These are phyloP conservation scores for Hymenoscyphus salicellus DNA, from an alignment of 2,329 filamentous ascomycete species.

Conservation along the genomic window DNA sequence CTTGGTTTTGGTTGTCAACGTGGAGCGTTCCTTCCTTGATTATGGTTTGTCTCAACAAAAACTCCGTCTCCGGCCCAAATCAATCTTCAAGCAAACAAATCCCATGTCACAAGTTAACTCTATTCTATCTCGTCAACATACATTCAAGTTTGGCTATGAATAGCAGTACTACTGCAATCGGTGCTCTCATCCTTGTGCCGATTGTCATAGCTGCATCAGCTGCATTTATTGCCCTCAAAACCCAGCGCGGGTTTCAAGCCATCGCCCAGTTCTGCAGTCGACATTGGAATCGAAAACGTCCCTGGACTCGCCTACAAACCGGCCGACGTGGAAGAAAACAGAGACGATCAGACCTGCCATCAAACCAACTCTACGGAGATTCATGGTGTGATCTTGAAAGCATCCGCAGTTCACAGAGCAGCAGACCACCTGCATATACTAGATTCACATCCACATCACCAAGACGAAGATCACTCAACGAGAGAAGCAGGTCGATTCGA, in stretches of 20 bases:
- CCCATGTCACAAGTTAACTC: conserved; percentile 7
- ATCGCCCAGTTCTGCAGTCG: conserved; percentile 22
- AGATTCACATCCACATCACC: conserved; percentile 26
- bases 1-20: not conserved
- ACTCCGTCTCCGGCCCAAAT: not conserved
- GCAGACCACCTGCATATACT: conserved; percentile 24
- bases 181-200: conserved; percentile 46
- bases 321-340: conserved; percentile 32
- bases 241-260: conserved; percentile 25
- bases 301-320: conserved; percentile 29
- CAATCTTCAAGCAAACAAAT: not conserved
- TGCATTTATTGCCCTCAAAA: conserved; percentile 35
- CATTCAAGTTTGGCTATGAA: conserved; percentile 37
- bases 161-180: conserved; percentile 40
- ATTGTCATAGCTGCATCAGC: conserved; percentile 41
- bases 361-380: conserved; percentile 37
- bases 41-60: not conserved
- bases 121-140: conserved; percentile 28
- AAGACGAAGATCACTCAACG: conserved; percentile 7
- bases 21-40: not conserved
- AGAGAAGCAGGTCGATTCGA: conserved; percentile 2
- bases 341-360: conserved; percentile 36
- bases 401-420: conserved; percentile 27
- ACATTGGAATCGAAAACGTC: conserved; percentile 23
- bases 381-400: conserved; percentile 39